Evolutionary conservation across 2,329 filamentous ascomycete genomes (phyloP).

Genomic region (Sarocladium strictum): DNA sequence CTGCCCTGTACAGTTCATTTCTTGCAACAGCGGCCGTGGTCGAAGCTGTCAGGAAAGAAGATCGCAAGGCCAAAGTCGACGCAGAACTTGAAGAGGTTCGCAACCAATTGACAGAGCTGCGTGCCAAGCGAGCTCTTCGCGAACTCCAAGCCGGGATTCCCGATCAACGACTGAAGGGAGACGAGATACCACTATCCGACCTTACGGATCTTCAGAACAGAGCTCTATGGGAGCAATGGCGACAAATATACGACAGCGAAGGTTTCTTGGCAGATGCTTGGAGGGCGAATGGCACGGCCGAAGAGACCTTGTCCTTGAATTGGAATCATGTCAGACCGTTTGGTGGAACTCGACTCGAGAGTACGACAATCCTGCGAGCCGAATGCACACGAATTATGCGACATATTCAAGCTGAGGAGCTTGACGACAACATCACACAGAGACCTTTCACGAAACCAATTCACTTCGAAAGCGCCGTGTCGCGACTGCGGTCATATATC

Average conservation of each 20-base stretch:
- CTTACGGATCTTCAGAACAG: not conserved
- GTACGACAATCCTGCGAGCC: not conserved
- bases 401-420: slow-evolving; percentile 2
- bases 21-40: slow-evolving; percentile 59
- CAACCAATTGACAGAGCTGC: slow-evolving; percentile 35
- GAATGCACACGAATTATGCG: slow-evolving; percentile 2
- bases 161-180: not conserved
- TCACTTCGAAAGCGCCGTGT: not conserved
- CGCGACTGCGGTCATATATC: not conserved
- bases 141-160: not conserved
- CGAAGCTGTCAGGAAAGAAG: slow-evolving; percentile 55
- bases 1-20: slow-evolving; percentile 62
- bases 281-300: not conserved
- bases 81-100: slow-evolving; percentile 50
- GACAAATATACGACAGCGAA: not conserved
- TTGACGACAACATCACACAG: not conserved
- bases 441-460: too few relatives aligned
- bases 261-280: not conserved
- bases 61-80: slow-evolving; percentile 55
- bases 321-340: not conserved
- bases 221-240: slow-evolving; percentile 6
- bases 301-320: not conserved
- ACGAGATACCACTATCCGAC: not conserved
- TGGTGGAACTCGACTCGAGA: not conserved
- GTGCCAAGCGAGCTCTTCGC: not conserved